Conservation (phyloP, 805 yeast genomes). For the Saccharomyces jurei region DNA sequence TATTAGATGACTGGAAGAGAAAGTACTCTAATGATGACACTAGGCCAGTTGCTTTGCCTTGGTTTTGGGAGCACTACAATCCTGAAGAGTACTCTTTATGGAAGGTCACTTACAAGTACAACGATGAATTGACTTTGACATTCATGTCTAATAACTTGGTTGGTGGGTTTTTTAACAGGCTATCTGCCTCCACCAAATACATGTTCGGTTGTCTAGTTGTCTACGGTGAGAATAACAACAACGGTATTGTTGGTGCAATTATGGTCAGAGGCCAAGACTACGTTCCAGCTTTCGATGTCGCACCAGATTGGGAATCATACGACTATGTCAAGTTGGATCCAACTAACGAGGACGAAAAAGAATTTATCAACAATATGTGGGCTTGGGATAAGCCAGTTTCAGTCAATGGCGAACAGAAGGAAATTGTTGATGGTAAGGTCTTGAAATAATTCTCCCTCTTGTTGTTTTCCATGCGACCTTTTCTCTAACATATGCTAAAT, state of each 20-base stretch:
- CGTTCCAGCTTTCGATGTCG: conserved; percentile 91
- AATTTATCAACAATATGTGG: conserved; percentile 82
- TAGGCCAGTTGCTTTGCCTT: conserved; percentile 87
- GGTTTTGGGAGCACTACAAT: conserved; percentile 96
- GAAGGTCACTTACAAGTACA: conserved; percentile 94
- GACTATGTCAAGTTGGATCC: conserved; percentile 75
- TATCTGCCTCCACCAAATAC: conserved; percentile 84
- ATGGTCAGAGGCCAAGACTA: conserved; percentile 90
- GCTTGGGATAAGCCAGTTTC: conserved; percentile 95
- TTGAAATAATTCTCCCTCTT: conserved; percentile 54
- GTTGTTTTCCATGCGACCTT: background rate
- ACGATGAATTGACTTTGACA: conserved; percentile 92
- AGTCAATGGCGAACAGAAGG: conserved; percentile 71
- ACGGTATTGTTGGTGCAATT: conserved; percentile 94
- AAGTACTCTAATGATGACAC: conserved; percentile 95
- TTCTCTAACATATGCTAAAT: background rate
- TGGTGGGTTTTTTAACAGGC: conserved; percentile 97
- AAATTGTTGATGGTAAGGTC: conserved; percentile 96
- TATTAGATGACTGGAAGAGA: conserved; percentile 93
- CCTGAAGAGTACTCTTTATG: conserved; percentile 89
- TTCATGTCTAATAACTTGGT: conserved; percentile 97
- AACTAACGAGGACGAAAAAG: conserved; percentile 66
- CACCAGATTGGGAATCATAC: conserved; percentile 99
- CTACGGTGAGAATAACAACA: conserved; percentile 96
- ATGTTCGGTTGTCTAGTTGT: conserved; percentile 90